phyloP scores from a whole-genome alignment of 257 asterid species.

The Solanum piurae region DNA sequence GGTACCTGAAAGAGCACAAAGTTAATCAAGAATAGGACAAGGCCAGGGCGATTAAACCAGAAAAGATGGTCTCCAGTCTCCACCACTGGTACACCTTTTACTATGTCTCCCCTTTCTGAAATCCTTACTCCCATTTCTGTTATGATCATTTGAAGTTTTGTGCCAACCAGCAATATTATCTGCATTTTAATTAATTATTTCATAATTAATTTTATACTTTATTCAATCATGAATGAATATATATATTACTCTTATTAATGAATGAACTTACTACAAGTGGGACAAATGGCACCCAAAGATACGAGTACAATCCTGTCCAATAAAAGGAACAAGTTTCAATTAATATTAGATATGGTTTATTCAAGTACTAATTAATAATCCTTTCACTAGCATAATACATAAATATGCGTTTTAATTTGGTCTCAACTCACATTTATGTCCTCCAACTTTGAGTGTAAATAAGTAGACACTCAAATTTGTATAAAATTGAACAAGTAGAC shows the following conservation, averaged over 20 bases:
- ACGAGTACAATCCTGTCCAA: conserved; percentile 5
- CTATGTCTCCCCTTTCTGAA: conserved; percentile 7
- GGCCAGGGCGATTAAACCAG: conserved; percentile 10
- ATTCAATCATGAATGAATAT: neutral
- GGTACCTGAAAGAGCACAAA: conserved; percentile 10
- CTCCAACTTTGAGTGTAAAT: too few relatives aligned
- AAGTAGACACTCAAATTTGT: neutral
- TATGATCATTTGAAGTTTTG: conserved; percentile 7
- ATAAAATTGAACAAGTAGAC: too few relatives aligned
- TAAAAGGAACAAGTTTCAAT: neutral
- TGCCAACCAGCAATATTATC: neutral
- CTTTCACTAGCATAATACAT: neutral
- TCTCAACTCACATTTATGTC: too few relatives aligned
- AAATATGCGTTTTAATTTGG: too few relatives aligned
- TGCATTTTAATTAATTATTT: neutral
- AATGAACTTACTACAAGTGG: conserved; percentile 3
- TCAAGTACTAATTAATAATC: neutral
- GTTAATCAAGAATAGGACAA: neutral
- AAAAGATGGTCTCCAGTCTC: conserved; percentile 8
- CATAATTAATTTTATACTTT: neutral
- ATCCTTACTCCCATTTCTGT: conserved; percentile 2
- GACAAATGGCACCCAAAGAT: conserved; percentile 10
- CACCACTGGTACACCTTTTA: conserved; percentile 5
- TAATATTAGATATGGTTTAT: neutral
- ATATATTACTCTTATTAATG: neutral